These are phyloP conservation scores for Leccinum ponderosum DNA, from an alignment of 1,284 basidiomycete genomes.

Conservation along the genomic window DNA sequence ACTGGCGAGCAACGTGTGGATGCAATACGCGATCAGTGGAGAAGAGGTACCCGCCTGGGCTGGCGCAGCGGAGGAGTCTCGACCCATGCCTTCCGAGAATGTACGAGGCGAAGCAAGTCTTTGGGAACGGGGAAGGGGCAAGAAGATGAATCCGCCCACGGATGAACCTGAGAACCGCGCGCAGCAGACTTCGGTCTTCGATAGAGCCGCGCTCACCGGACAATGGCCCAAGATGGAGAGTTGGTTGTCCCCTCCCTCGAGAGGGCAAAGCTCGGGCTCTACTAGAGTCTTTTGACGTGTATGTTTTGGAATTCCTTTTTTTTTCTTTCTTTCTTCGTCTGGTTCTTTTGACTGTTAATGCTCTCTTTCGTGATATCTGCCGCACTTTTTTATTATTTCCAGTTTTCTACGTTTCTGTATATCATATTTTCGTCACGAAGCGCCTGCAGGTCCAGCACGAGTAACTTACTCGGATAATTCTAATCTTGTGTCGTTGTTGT, in stretches of 20 bases:
- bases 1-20: slow-evolving; percentile 26
- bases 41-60: slow-evolving; percentile 19
- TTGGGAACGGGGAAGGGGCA: slow-evolving; percentile 27
- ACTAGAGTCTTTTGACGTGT: slow-evolving; percentile 30
- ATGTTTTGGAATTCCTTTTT: neutral
- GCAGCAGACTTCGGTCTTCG: slow-evolving; percentile 27
- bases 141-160: slow-evolving; percentile 16
- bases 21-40: slow-evolving; percentile 33
- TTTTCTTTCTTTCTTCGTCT: neutral
- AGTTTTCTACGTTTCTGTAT: slow-evolving; percentile 24
- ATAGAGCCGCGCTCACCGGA: slow-evolving; percentile 30
- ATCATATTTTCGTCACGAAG: slow-evolving; percentile 20
- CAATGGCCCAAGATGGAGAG: slow-evolving; percentile 38
- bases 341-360: slow-evolving; percentile 6
- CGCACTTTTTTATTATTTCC: slow-evolving; percentile 11
- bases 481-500: slow-evolving; percentile 24
- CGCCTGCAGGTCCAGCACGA: slow-evolving; percentile 31
- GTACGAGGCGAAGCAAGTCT: slow-evolving; percentile 9
- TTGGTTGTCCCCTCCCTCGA: slow-evolving; percentile 30
- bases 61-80: slow-evolving; percentile 4
- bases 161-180: slow-evolving; percentile 26
- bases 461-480: slow-evolving; percentile 35
- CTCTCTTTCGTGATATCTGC: slow-evolving; percentile 16
- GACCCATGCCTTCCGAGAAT: slow-evolving; percentile 2
- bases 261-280: slow-evolving; percentile 34